phyloP scores from a whole-genome alignment of 768 basidiomycete species.

The Tubosaeta sp. region DNA sequence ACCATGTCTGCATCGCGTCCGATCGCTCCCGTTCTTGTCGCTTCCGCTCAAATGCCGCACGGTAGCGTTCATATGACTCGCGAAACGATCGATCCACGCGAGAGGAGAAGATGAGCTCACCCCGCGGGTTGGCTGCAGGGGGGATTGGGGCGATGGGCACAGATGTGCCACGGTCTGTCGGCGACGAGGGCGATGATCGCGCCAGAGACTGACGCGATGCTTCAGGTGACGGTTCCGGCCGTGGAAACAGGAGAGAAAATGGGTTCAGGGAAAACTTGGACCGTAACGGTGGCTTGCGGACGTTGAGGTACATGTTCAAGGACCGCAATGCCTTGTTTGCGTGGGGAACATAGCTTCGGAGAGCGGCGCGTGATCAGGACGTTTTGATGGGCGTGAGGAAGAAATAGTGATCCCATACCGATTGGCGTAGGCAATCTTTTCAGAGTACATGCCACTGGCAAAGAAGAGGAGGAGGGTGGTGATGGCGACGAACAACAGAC shows the following conservation, averaged over 20 bases:
- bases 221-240: conserved; percentile 23
- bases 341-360: conserved; percentile 86
- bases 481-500: conserved; percentile 79
- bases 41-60: conserved; percentile 78
- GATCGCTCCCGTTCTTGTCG: conserved; percentile 59
- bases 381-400: conserved; percentile 6
- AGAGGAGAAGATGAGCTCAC: conserved; percentile 94
- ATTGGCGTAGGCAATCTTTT: conserved; percentile 96
- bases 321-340: conserved; percentile 88
- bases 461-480: conserved; percentile 94
- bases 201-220: conserved; percentile 21
- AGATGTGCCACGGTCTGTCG: conserved; percentile 42
- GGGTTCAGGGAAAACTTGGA: conserved; percentile 48
- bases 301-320: conserved; percentile 97
- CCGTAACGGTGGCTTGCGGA: conserved; percentile 71
- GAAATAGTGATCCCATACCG: conserved; percentile 51
- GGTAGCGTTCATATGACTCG: conserved; percentile 91
- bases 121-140: conserved; percentile 83
- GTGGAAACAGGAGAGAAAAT: conserved; percentile 36
- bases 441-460: conserved; percentile 92
- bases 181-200: conserved; percentile 29
- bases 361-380: conserved; percentile 12
- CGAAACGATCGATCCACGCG: conserved; percentile 78
- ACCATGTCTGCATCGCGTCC: conserved; percentile 29
- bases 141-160: conserved; percentile 67